Conservation (phyloP, 805 yeast species). For the Saturnispora diversa region DNA sequence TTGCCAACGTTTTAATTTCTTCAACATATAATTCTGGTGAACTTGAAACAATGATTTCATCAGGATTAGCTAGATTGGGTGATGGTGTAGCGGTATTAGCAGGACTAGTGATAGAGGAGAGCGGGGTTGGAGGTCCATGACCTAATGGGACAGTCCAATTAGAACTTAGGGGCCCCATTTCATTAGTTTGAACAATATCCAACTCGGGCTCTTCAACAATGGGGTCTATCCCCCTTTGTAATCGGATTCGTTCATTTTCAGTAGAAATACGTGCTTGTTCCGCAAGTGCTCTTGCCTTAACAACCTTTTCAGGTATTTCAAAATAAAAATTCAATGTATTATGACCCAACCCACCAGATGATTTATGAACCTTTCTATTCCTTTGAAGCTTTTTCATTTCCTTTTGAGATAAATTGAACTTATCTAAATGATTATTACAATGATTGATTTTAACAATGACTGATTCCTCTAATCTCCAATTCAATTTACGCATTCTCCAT, state of each 20-base stretch:
- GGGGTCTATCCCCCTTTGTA: conserved; percentile 6
- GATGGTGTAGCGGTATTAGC: no score
- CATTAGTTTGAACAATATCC: conserved; percentile 5
- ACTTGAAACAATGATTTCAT: conserved; percentile 16
- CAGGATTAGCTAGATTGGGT: conserved; percentile 9
- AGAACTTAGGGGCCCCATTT: conserved; percentile 4
- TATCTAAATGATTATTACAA: conserved; percentile 50
- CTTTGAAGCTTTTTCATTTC: conserved; percentile 27
- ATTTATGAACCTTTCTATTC: conserved; percentile 21
- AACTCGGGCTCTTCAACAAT: background rate
- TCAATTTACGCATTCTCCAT: conserved; percentile 88
- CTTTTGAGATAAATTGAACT: conserved; percentile 40
- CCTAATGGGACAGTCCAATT: no score
- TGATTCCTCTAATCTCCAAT: conserved; percentile 84
- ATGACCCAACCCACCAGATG: conserved; percentile 25
- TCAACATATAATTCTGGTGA: conserved; percentile 44
- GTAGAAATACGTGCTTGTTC: conserved; percentile 6
- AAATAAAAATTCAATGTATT: conserved; percentile 24
- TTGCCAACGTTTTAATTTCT: conserved; percentile 63
- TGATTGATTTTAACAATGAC: conserved; percentile 51
- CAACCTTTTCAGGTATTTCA: conserved; percentile 21
- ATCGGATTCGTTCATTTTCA: conserved; percentile 5
- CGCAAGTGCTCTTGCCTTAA: conserved; percentile 8
- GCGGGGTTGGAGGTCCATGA: conserved; percentile 4
- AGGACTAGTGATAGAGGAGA: no score